Base-by-base conservation (phyloP, 2,329 filamentous ascomycete genomes). In the Coniosporium tulheliwenetii region DNA sequence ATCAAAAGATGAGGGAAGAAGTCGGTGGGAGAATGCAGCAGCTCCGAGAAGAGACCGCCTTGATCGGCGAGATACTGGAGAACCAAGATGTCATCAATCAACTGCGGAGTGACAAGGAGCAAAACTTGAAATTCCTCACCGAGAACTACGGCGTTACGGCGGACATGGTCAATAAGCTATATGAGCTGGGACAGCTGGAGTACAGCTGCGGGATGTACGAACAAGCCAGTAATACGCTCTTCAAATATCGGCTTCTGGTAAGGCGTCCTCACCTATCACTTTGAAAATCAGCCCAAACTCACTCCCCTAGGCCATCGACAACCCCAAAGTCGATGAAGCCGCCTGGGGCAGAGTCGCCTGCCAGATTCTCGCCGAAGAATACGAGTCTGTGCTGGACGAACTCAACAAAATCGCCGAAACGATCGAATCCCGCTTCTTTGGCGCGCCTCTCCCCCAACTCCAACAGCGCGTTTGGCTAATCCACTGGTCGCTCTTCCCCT, bases 321-420 rank as follows among this genome's bases (percentile, higher is more conserved):
- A 93, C 68, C 91, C 96, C 73, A 94, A 93, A 70, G 89, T 95
- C 50, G 77, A 85, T 43, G 83, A 84, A 41, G 91, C 91, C 44
- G 96, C 87, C 45, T 98, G 91, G 91, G 91, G 91, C 62, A 95
- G 95, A 70, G 75, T 98, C 46, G 91, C 89, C 39, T 93, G 81
- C 50, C 91, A 98, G 64, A 96, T 98, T 58, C 75, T 98, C 48
- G 85, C 79, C 50, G 84, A 83, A 50, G 93, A 87, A 71, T 98
- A 91, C 91, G 91, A 96, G 56, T 78, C 77, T 36, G 87, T 85
- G 38, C 79, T 93, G 65, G 85, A 93, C 64, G 86, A 94, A 66
- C 70, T 94, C 39, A 77, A 81, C 56, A 93, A 91, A 64, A 82
- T 93, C 47, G 84, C 85, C 65, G 86, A 94, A 65, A 74, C 71